Conservation (phyloP, 495 filamentous ascomycete genomes). For the Penicillium fimorum region DNA sequence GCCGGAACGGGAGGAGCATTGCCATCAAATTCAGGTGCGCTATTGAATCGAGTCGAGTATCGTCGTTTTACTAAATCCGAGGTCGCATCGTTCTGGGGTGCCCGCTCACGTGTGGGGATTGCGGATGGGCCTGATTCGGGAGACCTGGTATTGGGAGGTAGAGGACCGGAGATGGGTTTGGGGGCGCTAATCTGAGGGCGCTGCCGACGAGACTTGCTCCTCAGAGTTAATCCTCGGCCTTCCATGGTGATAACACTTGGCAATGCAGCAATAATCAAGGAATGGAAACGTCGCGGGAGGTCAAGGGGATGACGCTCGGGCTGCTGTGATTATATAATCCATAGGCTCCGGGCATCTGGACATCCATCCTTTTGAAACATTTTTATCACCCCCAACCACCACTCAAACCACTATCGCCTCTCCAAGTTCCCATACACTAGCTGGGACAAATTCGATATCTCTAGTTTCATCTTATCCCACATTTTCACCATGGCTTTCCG, state of each 20-base stretch:
- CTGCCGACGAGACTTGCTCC: slow-evolving; percentile 74
- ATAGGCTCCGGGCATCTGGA: slow-evolving; percentile 9
- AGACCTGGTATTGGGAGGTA: slow-evolving; percentile 40
- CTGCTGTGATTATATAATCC: slow-evolving; percentile 9
- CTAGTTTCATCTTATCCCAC: slow-evolving; percentile 26
- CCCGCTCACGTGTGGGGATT: slow-evolving; percentile 34
- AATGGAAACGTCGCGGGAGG: background rate
- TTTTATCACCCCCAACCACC: slow-evolving; percentile 31
- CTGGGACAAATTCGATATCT: background rate
- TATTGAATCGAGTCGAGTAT: slow-evolving; percentile 89
- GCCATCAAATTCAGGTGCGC: slow-evolving; percentile 66
- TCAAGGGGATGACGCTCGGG: slow-evolving; percentile 6
- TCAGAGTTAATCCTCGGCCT: slow-evolving; percentile 78
- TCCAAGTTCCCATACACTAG: background rate
- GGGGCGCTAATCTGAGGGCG: slow-evolving; percentile 81
- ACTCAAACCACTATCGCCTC: slow-evolving; percentile 14
- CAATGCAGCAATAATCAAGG: background rate
- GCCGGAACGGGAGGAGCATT: slow-evolving; percentile 66
- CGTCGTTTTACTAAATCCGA: slow-evolving; percentile 91
- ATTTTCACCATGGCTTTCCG: slow-evolving; percentile 9
- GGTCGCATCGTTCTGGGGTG: slow-evolving; percentile 54
- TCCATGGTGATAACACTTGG: slow-evolving; percentile 32
- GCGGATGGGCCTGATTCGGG: slow-evolving; percentile 25
- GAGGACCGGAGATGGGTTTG: slow-evolving; percentile 70
- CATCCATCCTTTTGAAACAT: slow-evolving; percentile 38